These are phyloP conservation scores for Pleurotus tuoliensis DNA, from an alignment of 768 basidiomycete genomes.

Conservation along the genomic window DNA sequence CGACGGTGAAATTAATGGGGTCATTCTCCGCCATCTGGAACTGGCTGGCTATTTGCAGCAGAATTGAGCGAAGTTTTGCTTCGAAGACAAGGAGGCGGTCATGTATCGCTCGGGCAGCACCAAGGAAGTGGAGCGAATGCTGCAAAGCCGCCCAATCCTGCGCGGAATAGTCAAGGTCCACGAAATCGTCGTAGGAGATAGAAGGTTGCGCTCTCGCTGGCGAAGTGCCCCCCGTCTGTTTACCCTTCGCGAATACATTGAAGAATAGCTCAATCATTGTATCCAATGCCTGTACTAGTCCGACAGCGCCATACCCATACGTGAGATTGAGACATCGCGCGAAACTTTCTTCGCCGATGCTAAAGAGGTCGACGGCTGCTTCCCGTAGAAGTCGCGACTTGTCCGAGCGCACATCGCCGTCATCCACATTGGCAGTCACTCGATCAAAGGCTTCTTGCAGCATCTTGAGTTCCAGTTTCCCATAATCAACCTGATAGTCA, in stretches of 20 bases:
- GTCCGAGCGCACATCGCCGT: conserved; percentile 36
- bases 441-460: conserved; percentile 57
- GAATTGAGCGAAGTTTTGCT: conserved; percentile 52
- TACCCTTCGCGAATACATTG: conserved; percentile 52
- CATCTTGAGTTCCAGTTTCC: conserved; percentile 66
- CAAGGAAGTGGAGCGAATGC: conserved; percentile 73
- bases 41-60: conserved; percentile 55
- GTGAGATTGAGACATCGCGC: conserved; percentile 76
- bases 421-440: conserved; percentile 39
- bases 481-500: conserved; percentile 85
- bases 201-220: conserved; percentile 16
- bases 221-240: conserved; percentile 36
- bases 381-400: conserved; percentile 70
- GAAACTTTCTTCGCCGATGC: conserved; percentile 76
- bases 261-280: conserved; percentile 69
- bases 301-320: conserved; percentile 80
- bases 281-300: conserved; percentile 74
- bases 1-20: conserved; percentile 49
- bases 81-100: conserved; percentile 73
- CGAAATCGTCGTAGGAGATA: conserved; percentile 57
- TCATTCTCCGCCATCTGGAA: conserved; percentile 57
- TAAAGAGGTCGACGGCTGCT: conserved; percentile 69
- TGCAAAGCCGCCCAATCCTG: conserved; percentile 92
- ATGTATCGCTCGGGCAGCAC: conserved; percentile 69
- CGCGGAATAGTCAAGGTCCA: conserved; percentile 80